Percentiles rank a stretch among this genome's conserved stretches.
These are phyloP conservation scores for Quercus tomentella DNA, from an alignment of 331 rosid species.

Conservation along the genomic window DNA sequence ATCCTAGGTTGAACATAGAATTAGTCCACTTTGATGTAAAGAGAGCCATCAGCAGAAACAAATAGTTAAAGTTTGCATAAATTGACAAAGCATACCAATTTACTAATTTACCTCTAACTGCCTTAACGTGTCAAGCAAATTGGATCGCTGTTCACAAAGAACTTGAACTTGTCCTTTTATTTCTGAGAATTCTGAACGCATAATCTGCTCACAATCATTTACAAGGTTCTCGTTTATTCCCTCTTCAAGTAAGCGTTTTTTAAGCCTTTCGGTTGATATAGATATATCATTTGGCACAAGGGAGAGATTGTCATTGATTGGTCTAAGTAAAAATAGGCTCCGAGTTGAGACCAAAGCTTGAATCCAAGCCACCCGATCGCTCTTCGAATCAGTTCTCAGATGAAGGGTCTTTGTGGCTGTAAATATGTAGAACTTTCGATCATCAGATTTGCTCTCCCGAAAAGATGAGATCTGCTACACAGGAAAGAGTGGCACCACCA, in stretches of 20 bases:
- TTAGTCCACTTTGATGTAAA: background rate
- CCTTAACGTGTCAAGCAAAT: conserved; percentile 76
- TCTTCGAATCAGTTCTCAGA: conserved; percentile 84
- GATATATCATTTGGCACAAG: conserved; percentile 55
- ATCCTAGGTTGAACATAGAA: background rate
- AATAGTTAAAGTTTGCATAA: background rate
- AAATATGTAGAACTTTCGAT: conserved; percentile 66
- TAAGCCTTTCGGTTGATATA: conserved; percentile 71
- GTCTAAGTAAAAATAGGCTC: conserved; percentile 49
- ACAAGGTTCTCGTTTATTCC: conserved; percentile 62
- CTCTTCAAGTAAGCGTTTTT: conserved; percentile 67
- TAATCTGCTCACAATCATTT: conserved; percentile 87
- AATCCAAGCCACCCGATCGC: conserved; percentile 82
- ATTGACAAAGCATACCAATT: background rate
- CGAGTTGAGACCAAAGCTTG: conserved; percentile 79
- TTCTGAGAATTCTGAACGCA: conserved; percentile 74
- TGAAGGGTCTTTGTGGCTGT: conserved; percentile 97
- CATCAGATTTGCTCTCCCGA: conserved; percentile 94
- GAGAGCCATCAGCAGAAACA: background rate
- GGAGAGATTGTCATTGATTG: conserved; percentile 39
- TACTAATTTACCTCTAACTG: conserved; percentile 74
- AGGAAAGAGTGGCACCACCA: background rate
- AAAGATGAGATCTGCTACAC: conserved; percentile 78
- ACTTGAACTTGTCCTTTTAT: conserved; percentile 58
- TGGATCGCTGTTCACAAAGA: conserved; percentile 62